Base-by-base conservation (phyloP, 129 eudicot species). In the Flaveria trinervia region DNA sequence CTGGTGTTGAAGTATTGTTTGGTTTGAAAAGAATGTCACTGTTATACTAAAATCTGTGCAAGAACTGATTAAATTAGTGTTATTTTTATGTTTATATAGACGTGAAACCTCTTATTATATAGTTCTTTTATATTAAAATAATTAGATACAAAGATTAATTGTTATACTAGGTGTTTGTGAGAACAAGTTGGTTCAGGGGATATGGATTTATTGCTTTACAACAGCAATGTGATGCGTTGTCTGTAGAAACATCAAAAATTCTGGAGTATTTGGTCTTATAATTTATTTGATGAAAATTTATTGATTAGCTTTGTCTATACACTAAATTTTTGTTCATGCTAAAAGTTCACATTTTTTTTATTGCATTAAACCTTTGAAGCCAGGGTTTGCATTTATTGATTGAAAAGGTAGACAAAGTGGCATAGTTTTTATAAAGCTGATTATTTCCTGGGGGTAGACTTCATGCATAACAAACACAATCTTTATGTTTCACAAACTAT, bases 391-490 rank as follows among this genome's bases (percentile, higher is more conserved):
- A 8, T 44, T 8, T 44, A 44, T 44, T 44, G 49, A 8, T 44
- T 44, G 49, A 11, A 44, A 44, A 44, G 49, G 49, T 2, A 9
- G 49, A 44, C 13, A 44, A 44, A 23, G 39, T 54, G 13, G 66
- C 16, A 25, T 57, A 57, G 25, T 22, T 57, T 57, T 22, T 57
- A 3, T 49, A 49, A 2, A 11, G 23, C 2, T 23, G 28, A 22
- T 22, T 57, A 23, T 60, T 60, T 60, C 17, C 26, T 36, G 66
- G 41, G 41, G 25, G 17, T 12, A 11, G 39, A 11, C 5, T 60
- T 60, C 16, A 26, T 60, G 39, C 66, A 22, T 60, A 23, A 33
- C 70, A 65, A 65, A 23, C 46, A 65, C 70, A 65, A 33, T 61
- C 41, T 25, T 61, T 61, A 61, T 26, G 41, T 61, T 61, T 61